phyloP scores from a whole-genome alignment of 805 yeast species.

The Zygosaccharomyces kombuchaensis region DNA sequence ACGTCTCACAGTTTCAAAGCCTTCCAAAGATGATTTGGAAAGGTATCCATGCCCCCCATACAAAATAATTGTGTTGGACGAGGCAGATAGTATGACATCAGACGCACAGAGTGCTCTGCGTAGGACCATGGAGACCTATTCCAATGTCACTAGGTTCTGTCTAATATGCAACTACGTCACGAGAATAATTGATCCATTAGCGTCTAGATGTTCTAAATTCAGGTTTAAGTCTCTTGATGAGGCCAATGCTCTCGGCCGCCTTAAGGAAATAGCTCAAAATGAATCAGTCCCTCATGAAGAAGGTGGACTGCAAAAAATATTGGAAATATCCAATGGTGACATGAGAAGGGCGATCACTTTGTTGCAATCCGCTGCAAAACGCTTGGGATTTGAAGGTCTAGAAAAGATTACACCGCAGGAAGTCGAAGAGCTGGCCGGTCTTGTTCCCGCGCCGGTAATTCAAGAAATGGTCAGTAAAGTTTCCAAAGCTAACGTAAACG shows the following conservation, averaged over 20 bases:
- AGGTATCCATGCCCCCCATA: slow-evolving; percentile 95
- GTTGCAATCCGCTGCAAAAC: slow-evolving; percentile 75
- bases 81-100: slow-evolving; percentile 96
- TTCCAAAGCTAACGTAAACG: slow-evolving; percentile 31
- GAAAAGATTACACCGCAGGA: slow-evolving; percentile 40
- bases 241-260: slow-evolving; percentile 62
- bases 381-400: slow-evolving; percentile 38
- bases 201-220: slow-evolving; percentile 94
- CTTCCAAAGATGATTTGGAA: slow-evolving; percentile 59
- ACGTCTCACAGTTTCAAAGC: slow-evolving; percentile 75
- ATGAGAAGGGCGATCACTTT: slow-evolving; percentile 88
- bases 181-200: slow-evolving; percentile 91
- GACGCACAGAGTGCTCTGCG: slow-evolving; percentile 95
- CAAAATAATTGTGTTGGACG: slow-evolving; percentile 87
- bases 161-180: slow-evolving; percentile 95
- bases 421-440: slow-evolving; percentile 72
- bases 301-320: slow-evolving; percentile 56
- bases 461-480: slow-evolving; percentile 39
- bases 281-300: slow-evolving; percentile 41
- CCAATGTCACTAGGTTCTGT: slow-evolving; percentile 88
- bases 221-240: slow-evolving; percentile 77
- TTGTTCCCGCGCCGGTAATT: slow-evolving; percentile 52
- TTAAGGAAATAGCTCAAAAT: slow-evolving; percentile 55
- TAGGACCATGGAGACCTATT: slow-evolving; percentile 89
- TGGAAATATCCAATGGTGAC: slow-evolving; percentile 82